Base-by-base conservation (phyloP, 352 stramenopile species). In the Phytophthora rubi region DNA sequence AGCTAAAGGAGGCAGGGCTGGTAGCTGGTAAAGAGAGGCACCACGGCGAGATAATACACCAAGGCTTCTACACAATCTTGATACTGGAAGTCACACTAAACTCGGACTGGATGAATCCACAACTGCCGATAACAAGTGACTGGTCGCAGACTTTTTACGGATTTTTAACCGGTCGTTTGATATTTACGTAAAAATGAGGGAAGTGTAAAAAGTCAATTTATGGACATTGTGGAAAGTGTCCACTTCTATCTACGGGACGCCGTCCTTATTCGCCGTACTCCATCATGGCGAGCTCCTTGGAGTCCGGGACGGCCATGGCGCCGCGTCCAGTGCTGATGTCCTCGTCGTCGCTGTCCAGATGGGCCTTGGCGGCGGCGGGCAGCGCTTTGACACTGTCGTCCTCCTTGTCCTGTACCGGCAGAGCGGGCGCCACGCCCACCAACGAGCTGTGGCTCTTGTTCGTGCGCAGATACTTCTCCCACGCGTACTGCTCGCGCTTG, bases 381-480 rank as follows among this genome's bases (percentile, higher is more conserved):
- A 80, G 61, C 45, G 49, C 21, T 32, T 70, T 77, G 18, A 53
- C n/a, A 5, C 9, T 13, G 26, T 73, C 65, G 4, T 73, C 52
- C 1, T 73, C 51, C n/a, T 65, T 62, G 0, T 67, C 45, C n/a
- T 76, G 65, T 45, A 80, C 75, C 0, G 79, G 79, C 18, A 90
- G 58, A 48, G 77, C 48, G 0, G 86, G 83, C 6, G 83, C 81
- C 4, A 92, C 67, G 6, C 83, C 86, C 1, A 77, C 83, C 23
- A 93, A 70, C 48, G 73, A 75, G 45, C 82, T 70, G 9, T 39
- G 73, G 62, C 72, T 79, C 74, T 93, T 94, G 63, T 75, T 81
- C 18, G 78, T 84, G 44, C 82, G 86, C 16, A 96, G 60, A 71
- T 92, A 92, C 66, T 96, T 96, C 39, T 96, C 89, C 89, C 89